A percentile compares a stretch with the other conserved stretches of the same genome.
Evolutionary conservation across 2,329 filamentous ascomycete genomes (phyloP).

Genomic region (Samsoniella hepiali): DNA sequence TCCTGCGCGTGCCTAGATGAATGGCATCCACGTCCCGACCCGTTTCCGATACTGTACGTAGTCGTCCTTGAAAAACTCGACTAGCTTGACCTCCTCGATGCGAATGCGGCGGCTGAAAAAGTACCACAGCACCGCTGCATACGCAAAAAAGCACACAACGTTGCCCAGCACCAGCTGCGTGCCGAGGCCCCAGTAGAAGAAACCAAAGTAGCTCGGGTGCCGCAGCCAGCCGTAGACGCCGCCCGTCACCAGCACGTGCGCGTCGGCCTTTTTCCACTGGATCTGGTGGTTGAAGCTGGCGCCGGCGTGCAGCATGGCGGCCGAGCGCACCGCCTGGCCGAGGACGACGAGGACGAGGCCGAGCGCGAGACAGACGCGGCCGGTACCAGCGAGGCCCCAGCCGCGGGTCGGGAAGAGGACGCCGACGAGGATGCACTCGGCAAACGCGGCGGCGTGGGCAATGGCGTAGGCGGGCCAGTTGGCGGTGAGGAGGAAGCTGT

Average conservation of each 20-base stretch:
- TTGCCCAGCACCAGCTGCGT: constrained; percentile 91
- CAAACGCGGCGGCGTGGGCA: constrained; percentile 71
- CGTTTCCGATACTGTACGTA: constrained; percentile 70
- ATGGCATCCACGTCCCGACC: constrained; percentile 78
- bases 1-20: constrained; percentile 34
- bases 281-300: constrained; percentile 90
- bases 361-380: constrained; percentile 43
- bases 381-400: constrained; percentile 36
- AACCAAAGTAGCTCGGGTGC: constrained; percentile 95
- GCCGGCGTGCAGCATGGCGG: constrained; percentile 86
- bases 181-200: constrained; percentile 97
- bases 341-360: constrained; percentile 63
- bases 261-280: constrained; percentile 63
- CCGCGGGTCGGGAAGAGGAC: constrained; percentile 50
- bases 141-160: constrained; percentile 69
- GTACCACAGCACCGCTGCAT: constrained; percentile 72
- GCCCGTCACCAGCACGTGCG: constrained; percentile 76
- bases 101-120: constrained; percentile 77
- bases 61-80: constrained; percentile 79
- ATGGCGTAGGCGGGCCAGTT: constrained; percentile 84
- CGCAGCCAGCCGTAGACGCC: constrained; percentile 75
- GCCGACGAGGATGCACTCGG: constrained; percentile 66
- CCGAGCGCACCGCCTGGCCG: constrained; percentile 73
- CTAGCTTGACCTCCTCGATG: constrained; percentile 73
- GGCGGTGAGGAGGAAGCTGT: constrained; percentile 76